Percentiles rank a stretch among this genome's conserved stretches.
Conservation (phyloP, 345 rosid genomes). For the Aurinia saxatilis region DNA sequence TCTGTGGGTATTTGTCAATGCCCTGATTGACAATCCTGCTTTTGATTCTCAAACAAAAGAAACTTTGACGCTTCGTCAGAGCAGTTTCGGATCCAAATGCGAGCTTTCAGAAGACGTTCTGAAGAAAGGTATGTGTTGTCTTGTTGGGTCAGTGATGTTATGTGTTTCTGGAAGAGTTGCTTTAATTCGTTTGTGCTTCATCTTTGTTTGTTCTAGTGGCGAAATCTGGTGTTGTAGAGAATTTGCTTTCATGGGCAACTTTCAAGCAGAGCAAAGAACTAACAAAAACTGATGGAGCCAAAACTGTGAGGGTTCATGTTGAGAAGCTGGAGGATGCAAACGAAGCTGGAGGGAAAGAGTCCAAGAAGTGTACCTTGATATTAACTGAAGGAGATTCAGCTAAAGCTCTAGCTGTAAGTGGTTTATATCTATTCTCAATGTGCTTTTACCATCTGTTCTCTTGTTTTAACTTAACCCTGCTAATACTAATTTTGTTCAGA, state of each 20-base stretch:
- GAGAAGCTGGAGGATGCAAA: slow-evolving; percentile 90
- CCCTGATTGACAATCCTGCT: slow-evolving; percentile 96
- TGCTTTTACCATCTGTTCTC: not conserved
- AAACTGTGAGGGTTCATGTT: slow-evolving; percentile 50
- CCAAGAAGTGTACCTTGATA: slow-evolving; percentile 74
- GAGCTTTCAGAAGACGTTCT: slow-evolving; percentile 74
- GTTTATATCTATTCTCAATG: not conserved
- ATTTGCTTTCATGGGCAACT: slow-evolving; percentile 81
- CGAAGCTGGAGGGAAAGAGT: slow-evolving; percentile 80
- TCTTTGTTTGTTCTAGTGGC: slow-evolving; percentile 42
- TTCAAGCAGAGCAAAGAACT: slow-evolving; percentile 85
- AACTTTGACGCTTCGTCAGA: slow-evolving; percentile 90
- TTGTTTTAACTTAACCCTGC: not conserved
- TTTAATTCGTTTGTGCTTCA: not conserved
- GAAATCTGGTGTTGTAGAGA: slow-evolving; percentile 75
- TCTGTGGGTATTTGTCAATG: slow-evolving; percentile 95
- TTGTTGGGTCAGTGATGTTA: not conserved
- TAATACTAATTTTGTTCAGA: slow-evolving; percentile 33
- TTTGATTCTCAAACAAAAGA: slow-evolving; percentile 99
- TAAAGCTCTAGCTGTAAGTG: slow-evolving; percentile 86
- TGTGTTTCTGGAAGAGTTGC: not conserved
- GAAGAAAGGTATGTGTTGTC: slow-evolving; percentile 61
- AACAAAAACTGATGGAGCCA: slow-evolving; percentile 86
- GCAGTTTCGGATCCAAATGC: slow-evolving; percentile 93
- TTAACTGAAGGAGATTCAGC: slow-evolving; percentile 99